Evolutionary conservation across 2,329 filamentous ascomycete species (phyloP), one percentile per base, ranked within the genome.

Genomic region (Aspergillus intermedius): DNA sequence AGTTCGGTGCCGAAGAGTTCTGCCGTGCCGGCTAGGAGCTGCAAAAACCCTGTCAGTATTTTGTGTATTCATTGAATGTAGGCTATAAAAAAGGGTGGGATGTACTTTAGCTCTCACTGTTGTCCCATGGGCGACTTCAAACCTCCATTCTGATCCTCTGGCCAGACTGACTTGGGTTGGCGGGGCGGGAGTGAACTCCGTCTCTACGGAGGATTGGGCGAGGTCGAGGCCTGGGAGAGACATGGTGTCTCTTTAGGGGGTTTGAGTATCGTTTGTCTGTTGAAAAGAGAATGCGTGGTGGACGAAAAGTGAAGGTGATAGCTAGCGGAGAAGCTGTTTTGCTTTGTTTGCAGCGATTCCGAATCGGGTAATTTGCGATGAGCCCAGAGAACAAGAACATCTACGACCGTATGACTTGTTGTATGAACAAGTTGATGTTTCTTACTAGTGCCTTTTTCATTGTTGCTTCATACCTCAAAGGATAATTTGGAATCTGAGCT

Each of bases 1-100:
- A 98, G 85, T 72, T 98, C 93, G 48, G 91, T 91, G 64, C 93
- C 93, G 65, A 97, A 95, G 63, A 95, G 83, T 69, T 98, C 93
- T 44, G 91, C 93, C 1, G 85, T 89, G 52, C 93, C 93, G 30
- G 79, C 82, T 48, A 88, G 72, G 22, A 97, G 76, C 74, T 90
- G 25, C 25, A 30, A 3, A 30, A 30, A 30, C 9, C 25, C 10
- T 30, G 25, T 30, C 25, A 30, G 25, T 30, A 12, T 30, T 12
- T 7, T 46, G 42, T 46, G 42, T 43, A 49, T 23, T 25, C 32
- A 49, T 15, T 19, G 4, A 15, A 32, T 25, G 30, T 30, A 17
- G 9, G n/a, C 22, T 21, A 9, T 22, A 22, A n/a, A 12, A 1
- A 40, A 10, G n/a, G n/a, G 22, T 15, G 12, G 28, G 15, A 15